Evolutionary conservation across 2,329 filamentous ascomycete genomes (phyloP).

Genomic region (Trichoderma hamatum): DNA sequence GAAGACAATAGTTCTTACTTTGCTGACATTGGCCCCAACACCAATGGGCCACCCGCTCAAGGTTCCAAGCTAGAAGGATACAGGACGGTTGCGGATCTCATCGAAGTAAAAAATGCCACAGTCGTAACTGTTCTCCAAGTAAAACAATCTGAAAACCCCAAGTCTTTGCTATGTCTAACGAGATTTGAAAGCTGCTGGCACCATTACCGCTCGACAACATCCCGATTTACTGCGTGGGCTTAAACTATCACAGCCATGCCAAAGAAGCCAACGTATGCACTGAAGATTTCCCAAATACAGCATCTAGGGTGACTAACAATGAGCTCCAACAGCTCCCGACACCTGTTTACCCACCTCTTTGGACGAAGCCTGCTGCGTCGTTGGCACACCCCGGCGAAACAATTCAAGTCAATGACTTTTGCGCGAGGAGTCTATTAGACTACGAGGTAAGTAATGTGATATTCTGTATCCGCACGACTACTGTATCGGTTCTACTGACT

Average conservation of each 20-base stretch:
- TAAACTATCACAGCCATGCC: constrained; percentile 37
- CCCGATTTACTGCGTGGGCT: constrained; percentile 35
- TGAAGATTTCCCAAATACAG: too few species aligned
- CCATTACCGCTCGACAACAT: constrained; percentile 9
- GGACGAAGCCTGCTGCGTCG: constrained; percentile 32
- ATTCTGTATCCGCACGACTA: too few species aligned
- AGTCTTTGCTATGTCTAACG: not conserved
- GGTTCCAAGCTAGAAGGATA: not conserved
- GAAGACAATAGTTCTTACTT: constrained; percentile 27
- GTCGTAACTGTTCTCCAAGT: not conserved
- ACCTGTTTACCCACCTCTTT: constrained; percentile 28
- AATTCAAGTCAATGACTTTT: constrained; percentile 43
- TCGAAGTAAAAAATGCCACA: not conserved
- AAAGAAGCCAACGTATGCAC: constrained; percentile 27
- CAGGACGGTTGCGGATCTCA: not conserved
- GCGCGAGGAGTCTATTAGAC: constrained; percentile 45
- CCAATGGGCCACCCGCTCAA: not conserved
- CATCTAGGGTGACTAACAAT: too few species aligned
- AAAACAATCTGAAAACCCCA: not conserved
- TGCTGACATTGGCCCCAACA: constrained; percentile 29
- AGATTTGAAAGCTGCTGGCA: constrained; percentile 8
- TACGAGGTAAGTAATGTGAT: constrained; percentile 43
- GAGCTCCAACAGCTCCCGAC: constrained; percentile 14
- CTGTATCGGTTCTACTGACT: too few species aligned
- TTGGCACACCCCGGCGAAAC: constrained; percentile 29